Evolutionary conservation across 176 grass and related monocot species (phyloP).

Genomic region (Microstegium vimineum): DNA sequence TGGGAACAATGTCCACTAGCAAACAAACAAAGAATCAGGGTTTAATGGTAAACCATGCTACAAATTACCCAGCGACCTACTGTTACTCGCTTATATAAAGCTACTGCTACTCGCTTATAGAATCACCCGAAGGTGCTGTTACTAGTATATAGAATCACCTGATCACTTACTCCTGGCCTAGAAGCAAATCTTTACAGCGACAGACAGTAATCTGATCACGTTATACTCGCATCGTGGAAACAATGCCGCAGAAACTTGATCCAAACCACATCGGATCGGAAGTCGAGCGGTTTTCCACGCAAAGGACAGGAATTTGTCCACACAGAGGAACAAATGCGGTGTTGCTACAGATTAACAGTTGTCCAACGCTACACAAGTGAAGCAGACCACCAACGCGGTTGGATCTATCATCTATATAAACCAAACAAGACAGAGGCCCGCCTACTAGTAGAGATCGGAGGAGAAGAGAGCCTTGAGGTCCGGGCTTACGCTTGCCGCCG

Average conservation of each 20-base stretch:
- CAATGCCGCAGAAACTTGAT: neutral
- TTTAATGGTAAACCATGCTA: neutral
- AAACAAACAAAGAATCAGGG: conserved; percentile 16
- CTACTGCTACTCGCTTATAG: no score
- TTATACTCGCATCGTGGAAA: neutral
- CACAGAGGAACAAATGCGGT: neutral
- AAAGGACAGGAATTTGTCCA: no score
- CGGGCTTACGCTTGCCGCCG: conserved; percentile 45
- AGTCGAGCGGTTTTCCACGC: neutral
- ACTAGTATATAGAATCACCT: neutral
- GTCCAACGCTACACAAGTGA: neutral
- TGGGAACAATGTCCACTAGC: neutral
- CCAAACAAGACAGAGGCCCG: neutral
- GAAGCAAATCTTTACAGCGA: neutral
- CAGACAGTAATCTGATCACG: neutral
- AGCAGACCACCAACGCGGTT: neutral
- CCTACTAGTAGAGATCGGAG: neutral
- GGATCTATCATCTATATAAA: conserved; percentile 32
- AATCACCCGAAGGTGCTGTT: neutral
- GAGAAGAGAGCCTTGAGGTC: neutral
- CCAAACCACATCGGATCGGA: neutral
- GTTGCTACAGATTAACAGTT: neutral
- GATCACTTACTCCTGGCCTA: neutral
- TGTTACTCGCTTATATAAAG: no score
- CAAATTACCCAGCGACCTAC: neutral